Base-by-base conservation (phyloP, 805 yeast species). In the Wickerhamomyces xylosicus region DNA sequence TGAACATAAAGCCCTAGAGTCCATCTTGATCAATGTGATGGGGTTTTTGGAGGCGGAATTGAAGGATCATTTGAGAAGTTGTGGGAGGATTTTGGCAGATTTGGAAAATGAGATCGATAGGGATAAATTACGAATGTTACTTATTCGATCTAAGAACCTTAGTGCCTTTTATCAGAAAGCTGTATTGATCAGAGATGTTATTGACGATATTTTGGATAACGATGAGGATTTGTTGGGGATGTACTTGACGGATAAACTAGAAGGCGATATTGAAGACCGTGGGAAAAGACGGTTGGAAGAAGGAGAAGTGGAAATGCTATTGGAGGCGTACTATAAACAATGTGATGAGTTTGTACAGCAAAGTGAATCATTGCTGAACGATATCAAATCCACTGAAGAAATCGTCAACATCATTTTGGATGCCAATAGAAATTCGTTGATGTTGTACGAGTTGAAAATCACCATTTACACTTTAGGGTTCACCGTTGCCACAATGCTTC, bases 331-430 rank as follows among this genome's bases (percentile, higher is more conserved):
- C 60, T 87, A 85, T 59, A 81, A 83, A 42, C 96, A 87, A 50
- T 81, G 90, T 54, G 96, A 89, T 54, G 97, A 89, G 62, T 78
- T 83, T 48, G 96, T 87, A 6, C 97, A 89, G 58, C 90, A 84
- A 49, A 79, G 95, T 0, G 95, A 85, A 34, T 79, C 90, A 4
- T 63, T 87, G 40, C 74, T 84, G 17, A 79, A 78, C 48, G 95
- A 89, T 54, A 85, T 89, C 49, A 78, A 77, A 53, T 84, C 92
- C 14, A 89, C 97, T 0, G 96, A 87, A 54, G 97, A 89, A 52
- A 85, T 89, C 54, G 89, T 85, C 42, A 87, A 87, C 54, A 87
- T 89, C 50, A 87, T 89, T 44, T 60, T 89, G 39, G 97, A 89
- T 58, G 85, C 96, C 3, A 86, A 86, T 53, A 75, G 97, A 63